A percentile compares a stretch with the other conserved stretches of the same genome.
Evolutionary conservation across 2,329 filamentous ascomycete genomes (phyloP).

Genomic region (Pseudocercospora cruenta): DNA sequence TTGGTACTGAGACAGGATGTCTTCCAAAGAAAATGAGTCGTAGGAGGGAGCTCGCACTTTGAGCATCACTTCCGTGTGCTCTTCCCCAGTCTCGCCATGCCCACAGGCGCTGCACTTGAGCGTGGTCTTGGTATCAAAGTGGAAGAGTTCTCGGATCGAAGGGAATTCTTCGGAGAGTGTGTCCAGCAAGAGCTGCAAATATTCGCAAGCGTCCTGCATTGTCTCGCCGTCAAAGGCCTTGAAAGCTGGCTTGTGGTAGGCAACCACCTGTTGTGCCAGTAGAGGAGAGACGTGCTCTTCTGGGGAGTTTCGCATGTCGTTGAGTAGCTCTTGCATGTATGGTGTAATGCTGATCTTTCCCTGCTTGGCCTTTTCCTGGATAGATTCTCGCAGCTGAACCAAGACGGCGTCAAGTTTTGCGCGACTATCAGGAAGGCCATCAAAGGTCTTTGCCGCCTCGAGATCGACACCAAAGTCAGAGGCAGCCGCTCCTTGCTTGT

Average conservation of each 20-base stretch:
- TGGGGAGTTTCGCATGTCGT: neutral
- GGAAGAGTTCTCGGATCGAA: constrained; percentile 11
- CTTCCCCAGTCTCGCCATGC: neutral
- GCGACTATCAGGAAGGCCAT: neutral
- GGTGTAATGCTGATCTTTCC: neutral
- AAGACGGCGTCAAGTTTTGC: neutral
- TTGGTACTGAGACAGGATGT: too few species aligned
- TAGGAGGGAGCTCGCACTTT: neutral
- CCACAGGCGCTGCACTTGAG: neutral
- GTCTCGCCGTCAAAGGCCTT: constrained; percentile 9
- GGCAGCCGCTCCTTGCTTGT: too few species aligned
- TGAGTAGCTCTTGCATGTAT: neutral
- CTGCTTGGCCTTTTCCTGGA: neutral
- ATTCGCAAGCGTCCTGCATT: constrained; percentile 26
- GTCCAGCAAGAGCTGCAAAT: constrained; percentile 18
- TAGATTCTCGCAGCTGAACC: neutral
- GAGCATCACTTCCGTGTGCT: neutral
- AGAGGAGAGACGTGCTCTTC: constrained; percentile 6
- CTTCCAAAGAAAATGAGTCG: too few species aligned
- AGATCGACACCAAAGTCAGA: neutral
- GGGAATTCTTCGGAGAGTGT: constrained; percentile 4
- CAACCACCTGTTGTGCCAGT: constrained; percentile 26
- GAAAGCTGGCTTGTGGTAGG: constrained; percentile 3
- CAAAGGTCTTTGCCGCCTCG: neutral
- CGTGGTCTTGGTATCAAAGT: neutral